A percentile compares a stretch with the other conserved stretches of the same genome.
These are phyloP conservation scores for Oryza nivara DNA, from an alignment of 176 grass and related monocot genomes.

Conservation along the genomic window DNA sequence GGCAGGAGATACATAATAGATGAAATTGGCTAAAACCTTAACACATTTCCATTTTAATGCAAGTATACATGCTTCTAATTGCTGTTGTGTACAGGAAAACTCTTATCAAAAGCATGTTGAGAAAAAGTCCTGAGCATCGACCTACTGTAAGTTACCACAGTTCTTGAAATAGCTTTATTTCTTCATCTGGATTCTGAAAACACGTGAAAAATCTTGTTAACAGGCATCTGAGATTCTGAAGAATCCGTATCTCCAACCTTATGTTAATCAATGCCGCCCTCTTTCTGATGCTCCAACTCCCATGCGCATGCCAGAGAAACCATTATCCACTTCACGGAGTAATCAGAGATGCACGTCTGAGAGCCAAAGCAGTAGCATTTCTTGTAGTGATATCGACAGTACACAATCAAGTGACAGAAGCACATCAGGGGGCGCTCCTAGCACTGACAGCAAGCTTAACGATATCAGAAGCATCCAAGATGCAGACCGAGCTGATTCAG, in stretches of 20 bases:
- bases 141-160: slow-evolving; percentile 74
- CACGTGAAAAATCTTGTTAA: slow-evolving; percentile 37
- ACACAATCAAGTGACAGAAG: slow-evolving; percentile 66
- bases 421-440: slow-evolving; percentile 46
- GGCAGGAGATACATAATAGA: neutral
- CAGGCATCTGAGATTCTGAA: slow-evolving; percentile 93
- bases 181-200: slow-evolving; percentile 40
- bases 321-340: slow-evolving; percentile 38
- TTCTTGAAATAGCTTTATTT: slow-evolving; percentile 25
- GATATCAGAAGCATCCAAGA: slow-evolving; percentile 41
- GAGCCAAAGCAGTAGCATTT: slow-evolving; percentile 85
- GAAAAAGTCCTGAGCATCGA: slow-evolving; percentile 97
- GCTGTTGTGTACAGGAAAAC: slow-evolving; percentile 68
- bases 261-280: slow-evolving; percentile 70
- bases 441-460: slow-evolving; percentile 45
- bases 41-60: neutral
- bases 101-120: slow-evolving; percentile 94
- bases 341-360: slow-evolving; percentile 70
- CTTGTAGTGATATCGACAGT: slow-evolving; percentile 81
- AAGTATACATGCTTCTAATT: neutral
- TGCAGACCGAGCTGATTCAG: slow-evolving; percentile 28
- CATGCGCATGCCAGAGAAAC: slow-evolving; percentile 54
- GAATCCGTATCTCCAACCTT: slow-evolving; percentile 77
- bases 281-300: slow-evolving; percentile 51
- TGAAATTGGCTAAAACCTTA: neutral